These are phyloP conservation scores for Thielaviopsis musarum DNA, from an alignment of 2,329 filamentous ascomycete genomes.

Conservation along the genomic window DNA sequence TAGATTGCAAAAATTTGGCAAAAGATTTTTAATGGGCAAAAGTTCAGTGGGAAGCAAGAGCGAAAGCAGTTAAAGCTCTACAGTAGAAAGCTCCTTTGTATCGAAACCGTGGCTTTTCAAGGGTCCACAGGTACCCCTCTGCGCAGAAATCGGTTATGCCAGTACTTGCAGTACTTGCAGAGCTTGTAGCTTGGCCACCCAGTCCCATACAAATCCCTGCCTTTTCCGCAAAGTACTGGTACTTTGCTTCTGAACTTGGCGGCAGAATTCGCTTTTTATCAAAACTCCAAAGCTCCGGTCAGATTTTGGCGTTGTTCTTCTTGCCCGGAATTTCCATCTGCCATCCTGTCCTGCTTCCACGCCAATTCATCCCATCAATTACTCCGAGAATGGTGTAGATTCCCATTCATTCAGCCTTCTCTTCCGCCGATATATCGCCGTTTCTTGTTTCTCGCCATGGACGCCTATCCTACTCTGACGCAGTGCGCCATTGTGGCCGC, in stretches of 20 bases:
- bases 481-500: conserved; percentile 77
- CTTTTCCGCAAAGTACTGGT: background rate
- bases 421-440: background rate
- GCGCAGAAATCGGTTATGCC: background rate
- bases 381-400: background rate
- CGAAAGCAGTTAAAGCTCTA: background rate
- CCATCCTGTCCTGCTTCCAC: background rate
- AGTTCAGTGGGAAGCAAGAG: background rate
- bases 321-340: background rate
- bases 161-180: background rate
- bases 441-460: conserved; percentile 36
- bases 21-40: background rate
- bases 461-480: conserved; percentile 69
- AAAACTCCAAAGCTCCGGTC: background rate
- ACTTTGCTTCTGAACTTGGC: too few species aligned
- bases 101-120: background rate
- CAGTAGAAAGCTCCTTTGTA: background rate
- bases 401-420: background rate
- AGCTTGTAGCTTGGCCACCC: too few species aligned
- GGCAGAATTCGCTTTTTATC: background rate
- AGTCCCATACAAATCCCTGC: background rate
- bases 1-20: background rate
- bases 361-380: background rate
- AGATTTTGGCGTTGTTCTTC: background rate
- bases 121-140: background rate